A percentile compares a stretch with the other conserved stretches of the same genome.
Evolutionary conservation across 2,329 filamentous ascomycete genomes (phyloP).

Genomic region (Penicillium capsulatum): DNA sequence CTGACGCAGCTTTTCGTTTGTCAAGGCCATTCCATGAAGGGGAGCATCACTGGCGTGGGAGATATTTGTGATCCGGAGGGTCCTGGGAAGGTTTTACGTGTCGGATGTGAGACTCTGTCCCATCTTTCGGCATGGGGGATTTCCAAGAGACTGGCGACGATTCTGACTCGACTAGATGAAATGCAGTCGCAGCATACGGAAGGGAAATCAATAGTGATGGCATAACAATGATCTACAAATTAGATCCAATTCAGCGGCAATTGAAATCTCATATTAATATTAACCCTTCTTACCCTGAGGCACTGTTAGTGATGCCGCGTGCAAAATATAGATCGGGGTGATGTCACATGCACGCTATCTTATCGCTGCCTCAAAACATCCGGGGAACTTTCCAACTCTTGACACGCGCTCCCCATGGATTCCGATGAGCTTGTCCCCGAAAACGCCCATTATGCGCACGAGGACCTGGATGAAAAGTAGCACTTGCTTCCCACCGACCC

Average conservation of each 20-base stretch:
- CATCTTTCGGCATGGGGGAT: conserved; percentile 35
- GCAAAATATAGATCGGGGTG: no score
- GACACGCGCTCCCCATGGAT: conserved; percentile 24
- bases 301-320: no score
- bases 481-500: not conserved
- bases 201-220: no score
- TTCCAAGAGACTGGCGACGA: conserved; percentile 31
- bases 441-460: conserved; percentile 12
- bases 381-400: conserved; percentile 7
- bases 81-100: conserved; percentile 35
- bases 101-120: conserved; percentile 40
- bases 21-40: conserved; percentile 49
- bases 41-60: conserved; percentile 51
- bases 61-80: conserved; percentile 44
- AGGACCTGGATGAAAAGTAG: conserved; percentile 33
- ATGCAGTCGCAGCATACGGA: conserved; percentile 11
- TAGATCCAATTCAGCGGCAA: no score
- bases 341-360: conserved; percentile 25
- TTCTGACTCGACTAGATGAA: conserved; percentile 33
- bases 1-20: conserved; percentile 55
- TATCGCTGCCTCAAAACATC: conserved; percentile 28
- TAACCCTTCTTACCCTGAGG: no score
- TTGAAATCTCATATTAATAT: no score
- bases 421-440: conserved; percentile 24
- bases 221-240: no score